Conservation (phyloP, 2,329 filamentous ascomycete genomes). For the Xylariaceae sp. region DNA sequence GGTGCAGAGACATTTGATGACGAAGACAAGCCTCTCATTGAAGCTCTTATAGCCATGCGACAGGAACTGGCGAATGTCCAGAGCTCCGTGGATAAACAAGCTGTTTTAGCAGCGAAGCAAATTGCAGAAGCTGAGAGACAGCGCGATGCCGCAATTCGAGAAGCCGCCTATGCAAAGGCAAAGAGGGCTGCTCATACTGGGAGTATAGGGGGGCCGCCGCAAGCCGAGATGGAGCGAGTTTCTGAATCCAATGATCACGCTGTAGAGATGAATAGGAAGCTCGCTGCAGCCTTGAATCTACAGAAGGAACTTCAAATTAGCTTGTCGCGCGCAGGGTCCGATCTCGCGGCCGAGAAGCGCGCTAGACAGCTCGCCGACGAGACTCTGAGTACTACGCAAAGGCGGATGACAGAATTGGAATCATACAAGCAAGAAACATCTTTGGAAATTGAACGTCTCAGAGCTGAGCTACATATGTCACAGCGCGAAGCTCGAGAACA, state of each 20-base stretch:
- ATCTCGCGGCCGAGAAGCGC: conserved; percentile 75
- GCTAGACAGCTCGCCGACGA: conserved; percentile 84
- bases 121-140: conserved; percentile 94
- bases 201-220: conserved; percentile 56
- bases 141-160: conserved; percentile 86
- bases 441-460: conserved; percentile 77
- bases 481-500: conserved; percentile 78
- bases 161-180: conserved; percentile 91
- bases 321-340: conserved; percentile 60
- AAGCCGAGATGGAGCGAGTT: conserved; percentile 56
- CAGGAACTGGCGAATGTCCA: conserved; percentile 87
- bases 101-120: conserved; percentile 74
- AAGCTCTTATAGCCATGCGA: conserved; percentile 88
- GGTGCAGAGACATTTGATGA: conserved; percentile 77
- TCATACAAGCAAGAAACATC: conserved; percentile 76
- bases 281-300: conserved; percentile 72
- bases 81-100: conserved; percentile 81
- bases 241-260: conserved; percentile 52
- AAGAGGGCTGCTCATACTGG: conserved; percentile 74
- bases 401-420: conserved; percentile 78
- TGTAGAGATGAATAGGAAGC: conserved; percentile 70
- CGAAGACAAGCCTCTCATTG: conserved; percentile 84
- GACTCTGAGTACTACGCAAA: conserved; percentile 73
- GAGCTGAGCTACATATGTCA: conserved; percentile 74
- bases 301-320: conserved; percentile 78